Evolutionary conservation across 306 rosid species (phyloP).

Genomic region (Chamaecrista fasciculata): DNA sequence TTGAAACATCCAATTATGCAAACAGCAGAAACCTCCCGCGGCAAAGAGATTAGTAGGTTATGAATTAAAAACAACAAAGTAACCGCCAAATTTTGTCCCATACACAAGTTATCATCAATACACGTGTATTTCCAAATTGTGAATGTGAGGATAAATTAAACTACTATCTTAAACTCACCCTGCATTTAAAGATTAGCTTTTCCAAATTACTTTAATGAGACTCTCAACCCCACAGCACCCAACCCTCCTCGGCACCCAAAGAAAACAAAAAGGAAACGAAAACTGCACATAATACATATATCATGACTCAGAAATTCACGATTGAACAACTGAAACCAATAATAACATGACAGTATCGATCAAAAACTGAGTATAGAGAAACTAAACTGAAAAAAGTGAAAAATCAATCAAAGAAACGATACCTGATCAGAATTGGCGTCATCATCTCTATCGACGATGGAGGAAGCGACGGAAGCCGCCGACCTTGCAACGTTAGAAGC

Average conservation of each 20-base stretch:
- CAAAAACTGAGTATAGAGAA: constrained; percentile 12
- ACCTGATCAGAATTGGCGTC: constrained; percentile 81
- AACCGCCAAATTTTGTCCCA: constrained; percentile 14
- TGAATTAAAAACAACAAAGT: neutral
- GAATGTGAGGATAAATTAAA: neutral
- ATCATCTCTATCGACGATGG: constrained; percentile 81
- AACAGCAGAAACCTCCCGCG: neutral
- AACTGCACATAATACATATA: neutral
- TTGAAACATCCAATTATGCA: neutral
- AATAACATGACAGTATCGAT: too few relatives aligned
- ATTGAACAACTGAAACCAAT: neutral
- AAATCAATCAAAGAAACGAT: constrained; percentile 7
- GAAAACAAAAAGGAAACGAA: neutral
- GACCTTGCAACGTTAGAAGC: constrained; percentile 95
- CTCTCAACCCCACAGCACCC: too few relatives aligned
- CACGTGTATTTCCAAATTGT: neutral
- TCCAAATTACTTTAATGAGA: neutral
- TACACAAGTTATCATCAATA: constrained; percentile 8
- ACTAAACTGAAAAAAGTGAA: constrained; percentile 14
- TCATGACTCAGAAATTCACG: constrained; percentile 8
- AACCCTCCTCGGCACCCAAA: too few relatives aligned
- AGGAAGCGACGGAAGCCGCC: constrained; percentile 89
- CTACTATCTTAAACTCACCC: constrained; percentile 12
- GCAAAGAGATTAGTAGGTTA: constrained; percentile 6
- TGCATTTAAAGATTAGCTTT: constrained; percentile 14